Evolutionary conservation across 345 rosid species (phyloP).

Genomic region (Pelargonium nanum): DNA sequence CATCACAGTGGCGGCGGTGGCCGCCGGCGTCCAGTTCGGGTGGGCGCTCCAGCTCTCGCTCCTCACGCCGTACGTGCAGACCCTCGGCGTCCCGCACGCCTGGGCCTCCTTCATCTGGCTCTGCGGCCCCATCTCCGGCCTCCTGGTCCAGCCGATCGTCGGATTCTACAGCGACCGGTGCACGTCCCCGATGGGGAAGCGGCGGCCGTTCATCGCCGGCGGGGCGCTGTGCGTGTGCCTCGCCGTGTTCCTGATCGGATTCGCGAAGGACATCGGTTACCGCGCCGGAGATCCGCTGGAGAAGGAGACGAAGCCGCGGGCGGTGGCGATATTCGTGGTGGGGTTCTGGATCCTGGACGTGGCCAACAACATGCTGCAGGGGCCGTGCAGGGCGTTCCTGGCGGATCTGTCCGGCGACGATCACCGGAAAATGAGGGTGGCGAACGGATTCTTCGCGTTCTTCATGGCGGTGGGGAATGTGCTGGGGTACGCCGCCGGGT

Average conservation of each 20-base stretch:
- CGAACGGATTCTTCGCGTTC: constrained; percentile 63
- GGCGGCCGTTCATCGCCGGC: constrained; percentile 67
- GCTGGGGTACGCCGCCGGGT: constrained; percentile 73
- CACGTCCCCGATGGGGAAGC: constrained; percentile 69
- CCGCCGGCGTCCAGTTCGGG: constrained; percentile 84
- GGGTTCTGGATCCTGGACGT: constrained; percentile 93
- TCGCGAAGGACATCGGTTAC: constrained; percentile 69
- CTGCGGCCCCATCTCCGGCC: constrained; percentile 83
- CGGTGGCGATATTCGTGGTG: constrained; percentile 50
- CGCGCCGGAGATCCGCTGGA: constrained; percentile 34
- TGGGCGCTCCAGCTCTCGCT: constrained; percentile 92
- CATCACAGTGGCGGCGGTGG: constrained; percentile 58
- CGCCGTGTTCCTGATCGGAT: constrained; percentile 69
- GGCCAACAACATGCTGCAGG: constrained; percentile 77
- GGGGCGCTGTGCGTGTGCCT: constrained; percentile 47
- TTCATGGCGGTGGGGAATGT: constrained; percentile 92
- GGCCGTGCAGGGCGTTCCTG: constrained; percentile 75
- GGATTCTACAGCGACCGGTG: constrained; percentile 78
- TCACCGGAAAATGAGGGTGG: constrained; percentile 41
- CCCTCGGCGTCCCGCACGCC: constrained; percentile 70
- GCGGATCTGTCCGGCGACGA: constrained; percentile 60
- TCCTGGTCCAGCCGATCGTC: constrained; percentile 77
- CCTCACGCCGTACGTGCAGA: constrained; percentile 78
- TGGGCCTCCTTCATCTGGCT: constrained; percentile 92
- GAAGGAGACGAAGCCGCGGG: constrained; percentile 38